Percentiles rank a stretch among this genome's conserved stretches.
phyloP scores from a whole-genome alignment of 805 yeast species.

The Starmerella stellata region DNA sequence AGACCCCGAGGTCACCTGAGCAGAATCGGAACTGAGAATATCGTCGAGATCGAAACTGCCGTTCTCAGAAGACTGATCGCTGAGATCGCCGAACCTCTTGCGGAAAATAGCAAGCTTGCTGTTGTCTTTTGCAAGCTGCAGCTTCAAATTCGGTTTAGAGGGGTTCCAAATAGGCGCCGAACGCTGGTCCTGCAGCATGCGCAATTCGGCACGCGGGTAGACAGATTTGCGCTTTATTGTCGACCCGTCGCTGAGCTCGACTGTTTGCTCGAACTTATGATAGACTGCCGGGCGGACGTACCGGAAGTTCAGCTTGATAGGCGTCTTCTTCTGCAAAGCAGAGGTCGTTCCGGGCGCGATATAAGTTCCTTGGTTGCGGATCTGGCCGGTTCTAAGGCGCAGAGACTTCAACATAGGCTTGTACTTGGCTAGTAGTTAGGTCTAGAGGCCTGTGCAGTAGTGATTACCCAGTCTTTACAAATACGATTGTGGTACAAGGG shows the following conservation, averaged over 20 bases:
- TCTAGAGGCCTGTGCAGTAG: too few relatives aligned
- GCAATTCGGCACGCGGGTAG: constrained; percentile 69
- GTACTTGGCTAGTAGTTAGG: too few relatives aligned
- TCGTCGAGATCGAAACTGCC: constrained; percentile 14
- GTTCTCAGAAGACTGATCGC: background rate
- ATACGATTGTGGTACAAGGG: too few relatives aligned
- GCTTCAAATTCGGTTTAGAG: constrained; percentile 54
- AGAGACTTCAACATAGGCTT: background rate
- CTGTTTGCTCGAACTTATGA: constrained; percentile 69
- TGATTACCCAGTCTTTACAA: too few relatives aligned
- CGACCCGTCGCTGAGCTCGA: constrained; percentile 90
- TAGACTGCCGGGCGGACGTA: constrained; percentile 88
- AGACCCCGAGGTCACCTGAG: constrained; percentile 16
- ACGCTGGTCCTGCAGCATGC: constrained; percentile 78
- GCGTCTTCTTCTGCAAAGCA: constrained; percentile 14
- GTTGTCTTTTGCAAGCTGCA: constrained; percentile 63
- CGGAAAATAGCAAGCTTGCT: constrained; percentile 41
- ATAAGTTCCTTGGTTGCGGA: constrained; percentile 12
- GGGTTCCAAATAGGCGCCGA: constrained; percentile 80
- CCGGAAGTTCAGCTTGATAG: constrained; percentile 31
- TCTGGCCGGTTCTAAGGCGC: background rate
- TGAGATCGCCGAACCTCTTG: constrained; percentile 18
- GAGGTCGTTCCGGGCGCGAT: constrained; percentile 19
- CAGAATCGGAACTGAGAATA: constrained; percentile 17
- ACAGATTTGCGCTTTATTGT: constrained; percentile 69